phyloP scores from a whole-genome alignment of 441 rosid genomes.

The Biscutella laevigata region DNA sequence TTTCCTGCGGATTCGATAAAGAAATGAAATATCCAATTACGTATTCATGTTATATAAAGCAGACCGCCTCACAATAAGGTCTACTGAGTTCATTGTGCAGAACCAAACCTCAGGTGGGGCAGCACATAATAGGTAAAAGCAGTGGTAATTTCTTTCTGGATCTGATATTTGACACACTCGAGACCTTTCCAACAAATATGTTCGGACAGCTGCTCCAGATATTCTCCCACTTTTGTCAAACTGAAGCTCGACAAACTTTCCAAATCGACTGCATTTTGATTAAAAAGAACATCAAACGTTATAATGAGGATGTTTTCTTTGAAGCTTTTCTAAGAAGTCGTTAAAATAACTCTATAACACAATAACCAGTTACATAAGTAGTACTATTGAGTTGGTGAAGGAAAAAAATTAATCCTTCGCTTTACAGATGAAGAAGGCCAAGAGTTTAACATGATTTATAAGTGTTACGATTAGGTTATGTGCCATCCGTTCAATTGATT shows the following conservation, averaged over 20 bases:
- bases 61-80: background rate
- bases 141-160: slow-evolving; percentile 98
- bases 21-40: background rate
- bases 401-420: background rate
- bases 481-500: background rate
- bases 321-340: background rate
- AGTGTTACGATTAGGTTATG: background rate
- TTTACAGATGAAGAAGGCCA: slow-evolving; percentile 5
- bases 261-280: slow-evolving; percentile 81
- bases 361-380: background rate
- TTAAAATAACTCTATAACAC: background rate
- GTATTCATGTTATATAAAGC: slow-evolving; percentile 7
- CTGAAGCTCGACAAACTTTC: slow-evolving; percentile 98
- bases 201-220: slow-evolving; percentile 97
- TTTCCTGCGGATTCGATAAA: slow-evolving; percentile 46
- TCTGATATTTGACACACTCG: slow-evolving; percentile 98
- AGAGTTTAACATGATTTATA: background rate
- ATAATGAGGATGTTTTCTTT: background rate
- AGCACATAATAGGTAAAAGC: slow-evolving; percentile 95
- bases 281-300: slow-evolving; percentile 17
- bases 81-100: slow-evolving; percentile 7
- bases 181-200: slow-evolving; percentile 97
- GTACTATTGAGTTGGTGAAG: background rate
- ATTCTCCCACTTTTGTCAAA: slow-evolving; percentile 96
- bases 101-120: slow-evolving; percentile 88